Conservation (phyloP, 306 rosid species). For the Malus sieversii region DNA sequence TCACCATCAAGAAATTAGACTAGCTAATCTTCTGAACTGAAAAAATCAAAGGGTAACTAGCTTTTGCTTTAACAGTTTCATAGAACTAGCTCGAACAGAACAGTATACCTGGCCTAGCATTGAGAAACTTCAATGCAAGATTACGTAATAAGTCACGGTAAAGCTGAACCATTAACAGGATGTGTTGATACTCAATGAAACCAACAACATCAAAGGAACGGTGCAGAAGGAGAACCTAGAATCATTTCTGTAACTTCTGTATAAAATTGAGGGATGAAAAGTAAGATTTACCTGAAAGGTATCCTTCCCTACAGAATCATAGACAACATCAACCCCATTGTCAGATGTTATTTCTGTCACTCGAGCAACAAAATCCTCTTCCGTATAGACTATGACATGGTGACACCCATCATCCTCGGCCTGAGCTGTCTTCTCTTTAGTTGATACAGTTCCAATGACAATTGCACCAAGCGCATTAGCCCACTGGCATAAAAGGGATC, state of each 20-base stretch:
- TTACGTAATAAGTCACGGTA: too few relatives aligned
- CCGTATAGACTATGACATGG: too few relatives aligned
- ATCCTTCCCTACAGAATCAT: conserved; percentile 85
- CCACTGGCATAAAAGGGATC: conserved; percentile 95
- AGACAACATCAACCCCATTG: too few relatives aligned
- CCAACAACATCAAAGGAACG: too few relatives aligned
- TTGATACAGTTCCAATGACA: conserved; percentile 82
- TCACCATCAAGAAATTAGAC: not conserved
- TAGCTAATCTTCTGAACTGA: not conserved
- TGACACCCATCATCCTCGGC: conserved; percentile 28
- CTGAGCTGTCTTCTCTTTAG: conserved; percentile 74
- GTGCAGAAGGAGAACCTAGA: not conserved
- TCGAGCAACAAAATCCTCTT: too few relatives aligned
- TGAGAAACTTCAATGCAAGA: not conserved
- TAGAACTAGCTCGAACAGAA: not conserved
- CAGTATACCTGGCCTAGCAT: not conserved
- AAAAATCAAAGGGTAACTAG: not conserved
- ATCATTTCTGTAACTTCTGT: too few relatives aligned
- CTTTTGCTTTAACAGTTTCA: not conserved
- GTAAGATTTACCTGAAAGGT: conserved; percentile 65
- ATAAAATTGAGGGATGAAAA: too few relatives aligned
- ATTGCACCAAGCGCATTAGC: conserved; percentile 86
- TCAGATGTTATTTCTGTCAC: too few relatives aligned
- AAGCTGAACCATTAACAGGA: too few relatives aligned
- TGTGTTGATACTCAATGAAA: too few relatives aligned